phyloP scores from a whole-genome alignment of 495 filamentous ascomycete species.

The Daldinia concentrica region DNA sequence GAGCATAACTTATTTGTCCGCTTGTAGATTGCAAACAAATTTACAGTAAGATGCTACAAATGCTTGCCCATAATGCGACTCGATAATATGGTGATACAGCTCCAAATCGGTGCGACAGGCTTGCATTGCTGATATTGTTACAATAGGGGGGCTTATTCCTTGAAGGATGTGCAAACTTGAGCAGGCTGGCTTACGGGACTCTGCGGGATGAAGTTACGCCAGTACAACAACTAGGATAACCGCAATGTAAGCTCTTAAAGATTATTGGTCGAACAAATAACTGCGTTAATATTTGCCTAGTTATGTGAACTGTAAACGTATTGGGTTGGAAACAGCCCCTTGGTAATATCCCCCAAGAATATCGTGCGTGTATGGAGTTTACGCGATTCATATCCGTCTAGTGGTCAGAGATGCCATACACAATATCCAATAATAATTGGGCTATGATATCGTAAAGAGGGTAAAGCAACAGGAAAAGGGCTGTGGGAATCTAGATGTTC shows the following conservation, averaged over 20 bases:
- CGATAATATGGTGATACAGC: constrained; percentile 33
- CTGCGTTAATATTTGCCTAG: constrained; percentile 38
- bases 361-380: constrained; percentile 17
- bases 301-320: constrained; percentile 30
- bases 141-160: constrained; percentile 22
- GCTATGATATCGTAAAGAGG: constrained; percentile 7
- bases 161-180: constrained; percentile 31
- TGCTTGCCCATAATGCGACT: constrained; percentile 29
- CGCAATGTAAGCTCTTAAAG: constrained; percentile 16
- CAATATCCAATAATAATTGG: constrained; percentile 18
- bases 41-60: constrained; percentile 25
- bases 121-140: constrained; percentile 34
- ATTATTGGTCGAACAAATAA: constrained; percentile 30
- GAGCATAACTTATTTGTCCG: neutral
- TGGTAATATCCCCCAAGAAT: constrained; percentile 19
- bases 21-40: neutral
- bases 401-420: neutral
- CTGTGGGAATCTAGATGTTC: neutral
- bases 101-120: constrained; percentile 36
- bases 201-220: constrained; percentile 40
- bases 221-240: constrained; percentile 39
- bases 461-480: constrained; percentile 3
- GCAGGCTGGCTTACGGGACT: constrained; percentile 39
- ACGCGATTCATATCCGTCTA: constrained; percentile 13
- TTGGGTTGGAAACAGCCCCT: constrained; percentile 20